phyloP scores from a whole-genome alignment of 345 rosid species.

The Populus davidiana region DNA sequence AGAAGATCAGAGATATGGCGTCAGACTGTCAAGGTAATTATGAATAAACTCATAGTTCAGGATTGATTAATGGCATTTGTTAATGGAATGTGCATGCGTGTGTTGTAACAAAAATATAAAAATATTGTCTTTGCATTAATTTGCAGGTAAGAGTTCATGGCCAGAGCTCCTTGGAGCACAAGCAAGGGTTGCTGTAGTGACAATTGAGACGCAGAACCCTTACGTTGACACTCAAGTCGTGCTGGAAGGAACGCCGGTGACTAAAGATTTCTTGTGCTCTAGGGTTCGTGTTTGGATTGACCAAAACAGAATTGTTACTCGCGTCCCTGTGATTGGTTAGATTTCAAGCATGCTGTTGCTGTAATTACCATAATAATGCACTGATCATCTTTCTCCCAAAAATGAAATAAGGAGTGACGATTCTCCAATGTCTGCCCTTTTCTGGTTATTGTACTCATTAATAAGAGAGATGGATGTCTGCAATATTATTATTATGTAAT shows the following conservation, averaged over 20 bases:
- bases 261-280: constrained; percentile 20
- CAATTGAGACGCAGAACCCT: constrained; percentile 25
- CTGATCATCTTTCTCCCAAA: neutral
- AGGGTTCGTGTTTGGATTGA: constrained; percentile 36
- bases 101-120: neutral
- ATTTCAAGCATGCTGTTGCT: too few relatives aligned
- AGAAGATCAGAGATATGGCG: neutral
- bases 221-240: constrained; percentile 21
- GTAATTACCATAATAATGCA: neutral
- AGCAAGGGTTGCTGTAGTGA: constrained; percentile 19
- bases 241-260: constrained; percentile 18
- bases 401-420: too few relatives aligned
- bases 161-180: constrained; percentile 31
- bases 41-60: neutral
- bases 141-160: constrained; percentile 35
- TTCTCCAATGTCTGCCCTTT: neutral
- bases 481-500: too few relatives aligned
- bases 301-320: constrained; percentile 2
- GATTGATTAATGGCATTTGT: neutral
- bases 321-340: constrained; percentile 6
- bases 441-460: neutral
- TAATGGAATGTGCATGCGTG: neutral
- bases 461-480: neutral
- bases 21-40: neutral
- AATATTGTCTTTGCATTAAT: neutral